Base-by-base conservation (phyloP, 441 rosid genomes). In the Eutrema salsugineum region DNA sequence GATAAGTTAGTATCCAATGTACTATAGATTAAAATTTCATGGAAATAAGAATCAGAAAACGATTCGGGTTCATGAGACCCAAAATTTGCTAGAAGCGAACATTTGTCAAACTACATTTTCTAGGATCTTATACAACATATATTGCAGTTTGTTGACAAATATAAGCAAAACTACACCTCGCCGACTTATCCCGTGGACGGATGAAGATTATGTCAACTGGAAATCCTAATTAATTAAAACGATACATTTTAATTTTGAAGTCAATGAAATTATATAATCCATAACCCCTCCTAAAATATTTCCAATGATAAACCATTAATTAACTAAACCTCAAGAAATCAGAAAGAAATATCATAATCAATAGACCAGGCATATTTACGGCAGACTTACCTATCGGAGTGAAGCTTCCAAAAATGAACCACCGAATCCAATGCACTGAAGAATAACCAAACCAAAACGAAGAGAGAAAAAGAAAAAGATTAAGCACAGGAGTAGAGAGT, bases 351-450 rank as follows among this genome's bases (percentile, higher is more conserved):
- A 51, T 68, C 35, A 76, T 11, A 47, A 19, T 17, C 55, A 69
- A 40, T 27, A 56, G 43, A 49, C 38, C 63, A 74, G 48, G 17
- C 27, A 35, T 57, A 24, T 47, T 3, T 36, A 53, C 22, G 16
- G 59, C 9, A 66, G 43, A 68, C 78, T 82, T 80, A 94, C 99
- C 93, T 93, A 59, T 80, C 82, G 15, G 86, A 79, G 66, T 84
- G 90, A 82, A 94, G 80, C 84, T 88, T 90, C 97, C 97, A 90
- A 77, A 94, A 86, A 79, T 88, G 81, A 75, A 94, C 82, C 47
- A 79, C 39, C 57, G 95, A 95, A 80, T 94, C 97, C 85, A 94
- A 81, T 66, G 97, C 91, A 83, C 99, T 94, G 79, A 84, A 61
- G 81, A 35, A 61, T 46, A 57, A 38, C 71, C 72, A 75, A 60